These are phyloP conservation scores for Capsicum pubescens DNA, from an alignment of 257 asterid genomes.

Conservation along the genomic window DNA sequence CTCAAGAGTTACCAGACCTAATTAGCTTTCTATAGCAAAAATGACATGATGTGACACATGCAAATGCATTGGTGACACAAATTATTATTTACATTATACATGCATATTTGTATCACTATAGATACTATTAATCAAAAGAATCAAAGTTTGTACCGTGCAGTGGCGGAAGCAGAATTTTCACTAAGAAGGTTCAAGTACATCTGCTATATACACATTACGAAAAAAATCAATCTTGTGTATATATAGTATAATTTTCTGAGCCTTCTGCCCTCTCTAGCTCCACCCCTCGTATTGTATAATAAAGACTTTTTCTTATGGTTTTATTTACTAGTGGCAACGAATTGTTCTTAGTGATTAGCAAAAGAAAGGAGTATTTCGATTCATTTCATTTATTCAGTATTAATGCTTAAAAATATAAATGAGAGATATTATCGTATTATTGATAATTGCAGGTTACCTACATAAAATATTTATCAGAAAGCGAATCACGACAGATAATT, in stretches of 20 bases:
- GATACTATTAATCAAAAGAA: neutral
- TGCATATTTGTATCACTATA: neutral
- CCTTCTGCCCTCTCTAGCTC: neutral
- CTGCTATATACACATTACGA: neutral
- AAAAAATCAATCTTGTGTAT: neutral
- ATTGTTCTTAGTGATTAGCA: neutral
- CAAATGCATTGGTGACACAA: neutral
- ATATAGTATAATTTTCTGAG: neutral
- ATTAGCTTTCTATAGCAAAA: slow-evolving; percentile 35
- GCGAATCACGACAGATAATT: neutral
- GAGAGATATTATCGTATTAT: neutral
- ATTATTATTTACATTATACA: neutral
- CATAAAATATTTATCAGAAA: neutral
- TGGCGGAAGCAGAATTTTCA: neutral
- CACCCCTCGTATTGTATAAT: no score
- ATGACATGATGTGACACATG: neutral
- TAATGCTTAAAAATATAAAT: no score
- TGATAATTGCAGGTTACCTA: neutral
- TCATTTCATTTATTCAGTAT: no score
- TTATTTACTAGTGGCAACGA: neutral
- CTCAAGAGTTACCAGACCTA: slow-evolving; percentile 43
- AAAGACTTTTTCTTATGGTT: neutral
- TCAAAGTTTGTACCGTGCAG: neutral
- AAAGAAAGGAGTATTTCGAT: no score
- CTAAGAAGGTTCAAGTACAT: neutral